These are phyloP conservation scores for Cytospora schulzeri DNA, from an alignment of 2,329 filamentous ascomycete genomes.

Conservation along the genomic window DNA sequence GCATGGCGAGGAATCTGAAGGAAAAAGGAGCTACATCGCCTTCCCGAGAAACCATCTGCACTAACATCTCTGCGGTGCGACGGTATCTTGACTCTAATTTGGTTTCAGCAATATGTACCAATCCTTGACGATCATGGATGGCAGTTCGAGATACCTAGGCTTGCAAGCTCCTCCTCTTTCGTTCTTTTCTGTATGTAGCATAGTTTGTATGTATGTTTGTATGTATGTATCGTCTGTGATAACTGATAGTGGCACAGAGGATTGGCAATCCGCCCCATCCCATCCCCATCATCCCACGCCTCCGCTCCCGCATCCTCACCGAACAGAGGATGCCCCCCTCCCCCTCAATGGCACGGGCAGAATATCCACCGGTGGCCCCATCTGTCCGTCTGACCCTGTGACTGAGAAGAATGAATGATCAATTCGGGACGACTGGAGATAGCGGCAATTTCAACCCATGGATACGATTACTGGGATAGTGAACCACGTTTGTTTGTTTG, in stretches of 20 bases:
- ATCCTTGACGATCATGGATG: constrained; percentile 9
- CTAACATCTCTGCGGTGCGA: constrained; percentile 13
- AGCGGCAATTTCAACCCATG: constrained; percentile 2
- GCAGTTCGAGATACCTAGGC: constrained; percentile 22
- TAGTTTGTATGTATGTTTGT: no score
- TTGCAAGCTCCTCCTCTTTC: not conserved
- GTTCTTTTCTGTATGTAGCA: no score
- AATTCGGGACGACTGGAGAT: constrained; percentile 11
- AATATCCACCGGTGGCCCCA: not conserved
- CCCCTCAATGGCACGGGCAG: not conserved
- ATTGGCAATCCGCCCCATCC: constrained; percentile 11
- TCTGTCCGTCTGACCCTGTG: not conserved
- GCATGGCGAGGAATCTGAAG: not conserved
- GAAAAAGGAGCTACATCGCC: not conserved
- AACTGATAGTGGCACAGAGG: constrained; percentile 2
- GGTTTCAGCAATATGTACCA: not conserved
- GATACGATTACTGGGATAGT: no score
- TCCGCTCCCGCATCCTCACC: constrained; percentile 7
- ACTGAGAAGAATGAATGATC: not conserved
- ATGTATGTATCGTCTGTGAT: not conserved
- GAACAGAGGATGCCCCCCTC: not conserved
- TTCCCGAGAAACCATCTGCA: constrained; percentile 3
- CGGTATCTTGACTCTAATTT: constrained; percentile 12
- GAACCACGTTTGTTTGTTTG: not conserved
- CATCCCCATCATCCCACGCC: no score